phyloP scores from a whole-genome alignment of 1,284 basidiomycete genomes.

The Trametes polyzona region DNA sequence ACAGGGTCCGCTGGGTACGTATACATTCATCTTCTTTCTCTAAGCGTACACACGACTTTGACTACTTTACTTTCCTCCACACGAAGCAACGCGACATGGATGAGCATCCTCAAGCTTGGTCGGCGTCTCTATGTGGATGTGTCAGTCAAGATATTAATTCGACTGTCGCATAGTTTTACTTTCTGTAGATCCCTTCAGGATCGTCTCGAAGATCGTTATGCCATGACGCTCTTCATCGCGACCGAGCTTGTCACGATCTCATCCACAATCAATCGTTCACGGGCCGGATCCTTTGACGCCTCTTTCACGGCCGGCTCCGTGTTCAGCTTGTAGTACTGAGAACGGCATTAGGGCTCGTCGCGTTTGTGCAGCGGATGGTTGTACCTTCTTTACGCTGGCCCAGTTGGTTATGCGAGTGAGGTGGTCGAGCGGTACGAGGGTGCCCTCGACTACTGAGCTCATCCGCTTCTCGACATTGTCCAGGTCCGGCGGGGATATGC shows the following conservation, averaged over 20 bases:
- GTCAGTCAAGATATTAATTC: too few relatives aligned
- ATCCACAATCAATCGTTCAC: conserved; percentile 55
- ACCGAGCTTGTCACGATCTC: conserved; percentile 76
- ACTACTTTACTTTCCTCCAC: too few relatives aligned
- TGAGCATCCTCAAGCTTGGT: too few relatives aligned
- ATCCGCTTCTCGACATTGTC: conserved; percentile 52
- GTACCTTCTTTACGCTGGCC: conserved; percentile 72
- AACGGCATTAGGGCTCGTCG: neutral
- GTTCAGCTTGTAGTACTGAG: conserved; percentile 78
- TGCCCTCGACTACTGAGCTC: conserved; percentile 60
- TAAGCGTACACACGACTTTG: neutral
- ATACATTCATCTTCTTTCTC: neutral
- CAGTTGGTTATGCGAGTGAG: conserved; percentile 69
- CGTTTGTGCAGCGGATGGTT: conserved; percentile 9
- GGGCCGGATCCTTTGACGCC: conserved; percentile 39
- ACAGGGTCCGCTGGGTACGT: too few relatives aligned
- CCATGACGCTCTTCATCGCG: conserved; percentile 79
- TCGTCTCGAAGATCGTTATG: conserved; percentile 34
- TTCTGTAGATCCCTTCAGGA: too few relatives aligned
- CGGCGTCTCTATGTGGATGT: too few relatives aligned
- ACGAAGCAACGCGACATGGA: too few relatives aligned
- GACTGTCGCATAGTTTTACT: too few relatives aligned
- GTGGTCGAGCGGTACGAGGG: conserved; percentile 48
- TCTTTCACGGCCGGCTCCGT: conserved; percentile 51
- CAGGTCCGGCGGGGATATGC: conserved; percentile 53